Evolutionary conservation across 441 rosid genomes (phyloP), one percentile per base, ranked within the genome.

Genomic region (Croton setiger): DNA sequence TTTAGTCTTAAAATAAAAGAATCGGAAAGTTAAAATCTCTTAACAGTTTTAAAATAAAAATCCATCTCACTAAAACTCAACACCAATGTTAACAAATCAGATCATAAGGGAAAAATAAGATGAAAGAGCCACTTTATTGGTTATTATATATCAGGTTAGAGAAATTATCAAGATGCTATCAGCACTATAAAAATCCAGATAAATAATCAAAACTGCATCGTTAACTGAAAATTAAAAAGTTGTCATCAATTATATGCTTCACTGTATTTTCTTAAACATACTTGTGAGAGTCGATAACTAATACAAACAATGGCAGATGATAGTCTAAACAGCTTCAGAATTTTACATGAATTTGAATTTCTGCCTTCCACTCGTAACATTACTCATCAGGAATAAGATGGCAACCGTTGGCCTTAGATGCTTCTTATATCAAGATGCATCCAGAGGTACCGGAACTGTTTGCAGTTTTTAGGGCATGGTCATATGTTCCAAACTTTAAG

Each of bases 191-290:
- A 3, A 39, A 36, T 53, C 61, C 68, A 66, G 9, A 17, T 21
- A 39, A 52, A 21, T 39, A n/a, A 66, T 4, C 4, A 31, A 53
- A 39, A 60, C 21, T 27, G 39, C 15, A 67, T 41, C 37, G n/a
- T n/a, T n/a, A 27, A 43, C 52, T 41, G 54, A 44, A 54, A 35
- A 20, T 53, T 45, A 63, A 18, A 21, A 55, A 37, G 35, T 44
- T 53, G 69, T 13, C 33, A 45, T 31, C 67, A 13, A 31, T 49
- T 64, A 21, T 54, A 53, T 53, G 49, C 51, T 66, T 55, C 41
- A 54, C 33, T 51, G 23, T 39, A 20, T 64, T 39, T 10, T 51
- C 45, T 51, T 23, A 11, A 63, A 27, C 36, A 64, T 36, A 17
- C 18, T 20, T 35, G 53, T 0, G 21, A 58, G 44, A 15, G 23